phyloP scores from a whole-genome alignment of 176 grass and related monocot species.

The Phoenix roebelenii region DNA sequence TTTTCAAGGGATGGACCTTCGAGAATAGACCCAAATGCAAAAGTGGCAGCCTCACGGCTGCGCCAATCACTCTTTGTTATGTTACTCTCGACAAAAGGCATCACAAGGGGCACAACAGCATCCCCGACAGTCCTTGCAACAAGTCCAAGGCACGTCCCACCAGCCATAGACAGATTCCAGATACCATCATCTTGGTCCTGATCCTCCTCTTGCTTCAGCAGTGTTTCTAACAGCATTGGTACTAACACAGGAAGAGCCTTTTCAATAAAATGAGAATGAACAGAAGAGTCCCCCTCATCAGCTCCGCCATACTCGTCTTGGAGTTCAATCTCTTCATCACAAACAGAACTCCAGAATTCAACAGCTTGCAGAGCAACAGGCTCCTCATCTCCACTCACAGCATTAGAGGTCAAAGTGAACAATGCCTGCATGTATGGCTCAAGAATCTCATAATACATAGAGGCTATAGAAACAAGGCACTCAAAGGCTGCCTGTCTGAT shows the following conservation, averaged over 20 bases:
- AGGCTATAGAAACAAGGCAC: constrained; percentile 82
- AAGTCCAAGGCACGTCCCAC: constrained; percentile 66
- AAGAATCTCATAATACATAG: constrained; percentile 71
- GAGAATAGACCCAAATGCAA: constrained; percentile 96
- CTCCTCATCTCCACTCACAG: constrained; percentile 73
- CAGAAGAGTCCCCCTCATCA: constrained; percentile 50
- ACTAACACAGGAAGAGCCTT: constrained; percentile 85
- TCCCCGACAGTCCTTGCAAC: constrained; percentile 65
- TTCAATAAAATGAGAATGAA: constrained; percentile 62
- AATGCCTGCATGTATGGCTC: constrained; percentile 66
- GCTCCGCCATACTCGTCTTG: constrained; percentile 57
- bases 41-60: constrained; percentile 69
- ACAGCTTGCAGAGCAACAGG: constrained; percentile 64
- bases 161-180: constrained; percentile 84
- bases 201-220: constrained; percentile 90
- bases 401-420: constrained; percentile 63
- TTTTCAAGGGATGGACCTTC: constrained; percentile 82
- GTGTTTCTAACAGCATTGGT: constrained; percentile 74
- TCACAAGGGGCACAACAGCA: constrained; percentile 61
- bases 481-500: constrained; percentile 81
- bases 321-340: constrained; percentile 82
- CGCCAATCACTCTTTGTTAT: constrained; percentile 72
- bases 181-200: constrained; percentile 82
- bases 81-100: constrained; percentile 76
- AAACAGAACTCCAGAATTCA: constrained; percentile 92